These are phyloP conservation scores for Metarhizium sp. DNA, from an alignment of 2,329 filamentous ascomycete genomes.

Conservation along the genomic window DNA sequence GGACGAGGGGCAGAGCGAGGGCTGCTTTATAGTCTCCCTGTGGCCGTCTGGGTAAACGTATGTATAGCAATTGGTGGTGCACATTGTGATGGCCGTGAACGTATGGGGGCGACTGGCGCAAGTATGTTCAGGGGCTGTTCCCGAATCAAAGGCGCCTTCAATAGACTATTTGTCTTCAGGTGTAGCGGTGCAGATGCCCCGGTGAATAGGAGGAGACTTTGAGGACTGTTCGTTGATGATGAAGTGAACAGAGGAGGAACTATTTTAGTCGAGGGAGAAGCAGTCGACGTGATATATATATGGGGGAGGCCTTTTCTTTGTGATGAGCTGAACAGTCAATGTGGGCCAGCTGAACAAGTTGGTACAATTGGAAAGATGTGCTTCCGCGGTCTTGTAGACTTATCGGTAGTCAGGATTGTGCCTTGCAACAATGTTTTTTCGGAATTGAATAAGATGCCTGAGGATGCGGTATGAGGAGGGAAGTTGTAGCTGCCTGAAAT, in stretches of 20 bases:
- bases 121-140: neutral
- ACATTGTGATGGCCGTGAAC: constrained; percentile 32
- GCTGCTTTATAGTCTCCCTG: constrained; percentile 22
- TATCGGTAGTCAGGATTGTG: neutral
- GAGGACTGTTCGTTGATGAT: too few species aligned
- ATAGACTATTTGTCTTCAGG: neutral
- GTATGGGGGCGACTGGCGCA: neutral
- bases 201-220: neutral
- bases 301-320: neutral
- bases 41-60: constrained; percentile 38
- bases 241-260: neutral
- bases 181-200: neutral
- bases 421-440: neutral
- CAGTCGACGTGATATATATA: neutral
- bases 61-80: constrained; percentile 36
- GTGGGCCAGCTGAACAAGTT: neutral
- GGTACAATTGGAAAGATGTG: neutral
- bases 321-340: neutral
- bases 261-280: neutral
- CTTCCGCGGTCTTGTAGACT: neutral
- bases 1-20: constrained; percentile 28
- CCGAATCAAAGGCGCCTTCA: neutral
- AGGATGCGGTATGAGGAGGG: neutral
- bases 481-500: constrained; percentile 1
- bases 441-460: neutral